Evolutionary conservation across 331 rosid species (phyloP), one percentile per base, ranked within the genome.

Genomic region (Arachis monticola): DNA sequence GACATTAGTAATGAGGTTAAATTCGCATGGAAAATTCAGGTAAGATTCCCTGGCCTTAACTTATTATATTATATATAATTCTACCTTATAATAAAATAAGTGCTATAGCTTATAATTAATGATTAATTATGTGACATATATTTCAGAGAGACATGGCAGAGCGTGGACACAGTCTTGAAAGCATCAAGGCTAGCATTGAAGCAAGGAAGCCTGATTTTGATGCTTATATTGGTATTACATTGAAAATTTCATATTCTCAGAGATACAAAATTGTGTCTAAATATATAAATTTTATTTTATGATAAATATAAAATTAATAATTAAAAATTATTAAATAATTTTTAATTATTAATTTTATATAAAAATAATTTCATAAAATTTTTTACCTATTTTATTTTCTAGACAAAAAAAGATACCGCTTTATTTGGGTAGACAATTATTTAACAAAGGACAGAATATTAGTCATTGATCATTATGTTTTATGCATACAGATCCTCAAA

Each of bases 21-120:
- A 69, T 95, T 95, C 69, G 98, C 99, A 8, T 95, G 99, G 99
- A 95, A 95, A 89, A 95, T 95, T 85, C 99, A 95, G 99, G 99
- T 94, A 76, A 59, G 3, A 7, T 9, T 9, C 12, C n/a, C 64
- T 12, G 38, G 40, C 31, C 41, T 12, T 50, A 61, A 60, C 35
- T 77, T 72, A 48, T 77, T 72, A 48, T 10, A 10, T 44, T 44
- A 48, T 48, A 46, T 8, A 8, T 46, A 46, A 27, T 1, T 46
- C 65, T 64, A 42, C n/a, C n/a, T 40, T 9, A 35, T 27, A 27
- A 27, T 27, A 27, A 27, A 44, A 5, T 44, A 44, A 44, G 7
- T 44, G 5, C 5, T 72, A 10, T 72, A 38, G 0, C 41, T 38
- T 38, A 3, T 59, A 51, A 45, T 75, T 76, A 6, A 83, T 11